These are phyloP conservation scores for Barbarea vulgaris DNA, from an alignment of 345 rosid genomes.

Conservation along the genomic window DNA sequence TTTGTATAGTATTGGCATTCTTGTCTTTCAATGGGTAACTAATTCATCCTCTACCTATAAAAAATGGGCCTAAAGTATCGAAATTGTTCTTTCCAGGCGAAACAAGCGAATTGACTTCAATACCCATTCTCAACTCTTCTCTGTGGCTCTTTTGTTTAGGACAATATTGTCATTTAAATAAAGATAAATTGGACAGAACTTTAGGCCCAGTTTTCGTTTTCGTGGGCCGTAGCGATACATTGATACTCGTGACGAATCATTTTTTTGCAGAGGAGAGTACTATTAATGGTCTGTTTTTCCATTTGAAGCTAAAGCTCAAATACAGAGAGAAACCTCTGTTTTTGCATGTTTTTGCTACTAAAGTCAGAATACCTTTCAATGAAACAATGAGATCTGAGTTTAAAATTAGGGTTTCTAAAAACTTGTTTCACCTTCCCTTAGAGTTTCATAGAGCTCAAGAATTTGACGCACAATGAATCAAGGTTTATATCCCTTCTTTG, in stretches of 20 bases:
- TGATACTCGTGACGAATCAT: not conserved
- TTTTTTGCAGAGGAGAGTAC: not conserved
- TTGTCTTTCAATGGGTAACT: too few species aligned
- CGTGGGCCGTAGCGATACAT: conserved; percentile 10
- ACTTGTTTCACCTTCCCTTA: not conserved
- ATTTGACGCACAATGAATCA: not conserved
- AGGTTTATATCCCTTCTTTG: conserved; percentile 1
- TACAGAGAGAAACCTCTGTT: conserved; percentile 32
- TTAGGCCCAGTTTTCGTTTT: not conserved
- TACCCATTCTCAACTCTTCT: not conserved
- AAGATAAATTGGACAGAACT: not conserved
- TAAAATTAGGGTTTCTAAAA: not conserved
- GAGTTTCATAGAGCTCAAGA: not conserved
- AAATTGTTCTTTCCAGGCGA: too few species aligned
- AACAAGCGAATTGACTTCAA: not conserved
- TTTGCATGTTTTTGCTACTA: conserved; percentile 14
- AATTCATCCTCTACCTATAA: too few species aligned
- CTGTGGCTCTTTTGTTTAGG: not conserved
- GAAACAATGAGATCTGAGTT: not conserved
- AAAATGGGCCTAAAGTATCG: too few species aligned
- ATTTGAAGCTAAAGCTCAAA: conserved; percentile 15
- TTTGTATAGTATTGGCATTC: too few species aligned
- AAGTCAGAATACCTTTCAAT: not conserved
- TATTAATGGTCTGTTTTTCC: conserved; percentile 22
- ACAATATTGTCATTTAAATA: not conserved